Base-by-base conservation (phyloP, 345 rosid species). In the Turritis glabra region DNA sequence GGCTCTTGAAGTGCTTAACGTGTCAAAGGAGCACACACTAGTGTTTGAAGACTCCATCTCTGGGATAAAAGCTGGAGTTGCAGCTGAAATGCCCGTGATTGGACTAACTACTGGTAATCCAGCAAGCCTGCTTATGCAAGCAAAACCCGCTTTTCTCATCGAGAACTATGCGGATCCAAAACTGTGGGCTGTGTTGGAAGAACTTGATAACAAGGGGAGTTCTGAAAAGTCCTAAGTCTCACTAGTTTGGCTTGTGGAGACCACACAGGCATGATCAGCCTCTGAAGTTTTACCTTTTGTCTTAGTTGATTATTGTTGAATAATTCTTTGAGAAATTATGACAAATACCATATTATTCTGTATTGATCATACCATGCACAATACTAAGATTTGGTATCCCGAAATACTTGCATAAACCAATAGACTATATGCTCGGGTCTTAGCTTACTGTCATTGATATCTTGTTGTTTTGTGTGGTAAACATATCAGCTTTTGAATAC, bases 31-130 rank as follows among this genome's bases (percentile, higher is more conserved):
- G n/a, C 98, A 88, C 67, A 81, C 98, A 0, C 65, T 96, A 18
- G 78, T 96, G 50, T 92, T 80, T 2, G 99, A 96, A 86, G 98
- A 96, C 77, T 96, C 98, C 1, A 80, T 83, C 38, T 92, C 98
- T 0, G 98, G 99, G 65, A 96, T 92, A 14, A 89, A 63, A 81
- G 98, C 98, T 23, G 99, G 97, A 74, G 99, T 96, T 65, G 97
- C 93, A 12, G 99, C 98, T 11, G 98, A 93, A 18, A 80, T 92
- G 87, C 97, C 97, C 0, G 98, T 91, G 61, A 64, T 88, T 33
- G 98, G 98, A 66, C 41, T 96, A 33, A 78, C 87, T 6, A 92
- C 95, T 7, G 79, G 98, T 72, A 96, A 89, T 65, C 93, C 97
- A 14, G 97, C 82, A 33, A 75, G 84, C 37, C 1, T 79, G 17